These are phyloP conservation scores for Fraxinus latifolia DNA, from an alignment of 305 asterid species.

Conservation along the genomic window DNA sequence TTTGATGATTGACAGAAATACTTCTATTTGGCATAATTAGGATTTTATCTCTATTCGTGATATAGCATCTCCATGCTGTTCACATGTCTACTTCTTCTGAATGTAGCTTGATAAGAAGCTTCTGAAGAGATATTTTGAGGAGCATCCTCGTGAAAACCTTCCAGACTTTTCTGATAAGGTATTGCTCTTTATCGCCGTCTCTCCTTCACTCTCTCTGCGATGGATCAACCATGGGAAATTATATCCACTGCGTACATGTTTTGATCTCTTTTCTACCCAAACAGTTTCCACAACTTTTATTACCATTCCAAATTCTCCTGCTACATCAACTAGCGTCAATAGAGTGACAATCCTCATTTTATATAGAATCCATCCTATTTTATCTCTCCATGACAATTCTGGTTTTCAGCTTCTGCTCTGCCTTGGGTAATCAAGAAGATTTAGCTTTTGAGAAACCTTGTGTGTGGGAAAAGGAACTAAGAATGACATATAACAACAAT, in stretches of 20 bases:
- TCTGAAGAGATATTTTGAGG: conserved; percentile 66
- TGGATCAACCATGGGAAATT: not conserved
- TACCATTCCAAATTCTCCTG: not conserved
- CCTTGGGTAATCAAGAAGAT: not conserved
- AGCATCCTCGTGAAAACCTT: conserved; percentile 71
- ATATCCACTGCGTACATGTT: not conserved
- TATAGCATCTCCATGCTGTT: conserved; percentile 14
- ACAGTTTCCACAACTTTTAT: conserved; percentile 2
- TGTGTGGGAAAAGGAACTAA: not conserved
- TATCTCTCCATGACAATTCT: not conserved
- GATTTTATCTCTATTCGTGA: not conserved
- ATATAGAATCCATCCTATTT: not conserved
- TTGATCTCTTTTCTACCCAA: not conserved
- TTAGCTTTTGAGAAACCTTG: not conserved
- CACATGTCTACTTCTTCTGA: conserved; percentile 27
- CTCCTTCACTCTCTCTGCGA: not conserved
- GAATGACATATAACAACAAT: not conserved
- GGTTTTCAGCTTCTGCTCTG: not conserved
- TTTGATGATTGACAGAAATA: not conserved
- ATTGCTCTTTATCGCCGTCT: conserved; percentile 4
- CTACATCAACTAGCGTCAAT: not conserved
- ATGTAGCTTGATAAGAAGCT: conserved; percentile 84
- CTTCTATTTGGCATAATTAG: not conserved
- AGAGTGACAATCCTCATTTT: not conserved
- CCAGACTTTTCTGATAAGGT: conserved; percentile 97